Base-by-base conservation (phyloP, 2,329 filamentous ascomycete genomes). In the Aspergillus phoenicis region DNA sequence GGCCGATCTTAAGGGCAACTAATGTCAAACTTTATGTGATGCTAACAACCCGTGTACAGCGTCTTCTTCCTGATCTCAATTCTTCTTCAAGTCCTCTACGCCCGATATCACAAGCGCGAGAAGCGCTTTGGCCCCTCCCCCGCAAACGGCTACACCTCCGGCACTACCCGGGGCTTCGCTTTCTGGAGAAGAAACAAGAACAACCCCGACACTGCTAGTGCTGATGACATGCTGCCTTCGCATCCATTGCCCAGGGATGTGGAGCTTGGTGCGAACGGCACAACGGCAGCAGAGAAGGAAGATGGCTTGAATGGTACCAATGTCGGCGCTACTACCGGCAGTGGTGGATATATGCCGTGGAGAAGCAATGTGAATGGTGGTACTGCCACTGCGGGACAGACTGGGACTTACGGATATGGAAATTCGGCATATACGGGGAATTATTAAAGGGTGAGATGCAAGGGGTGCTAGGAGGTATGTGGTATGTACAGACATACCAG, bases 51-150 rank as follows among this genome's bases (percentile, higher is more conserved):
- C 13, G 49, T 10, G n/a, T 28, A 15, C 52, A 91, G 87, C 52
- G 75, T 91, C 79, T 87, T 94, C 77, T 95, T 94, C 83, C 72
- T 91, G 69, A 71, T 91, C 71, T 91, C 90, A 53, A 86, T 90
- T 56, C 73, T 88, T 60, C 81, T 90, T 64, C 90, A 94, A 71
- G 65, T 91, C 54, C 81, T 84, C 53, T 84, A 94, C 49, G 85
- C 85, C 68, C 87, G 88, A 62, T 83, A 91, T 75, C 89, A 90
- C 81, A 87, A 87, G 78, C 88, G 87, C 70, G 88, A 91, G 78
- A 91, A 90, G 81, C 85, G 86, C 57, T 90, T 85, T 73, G 89
- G 89, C 13, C 89, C 87, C 38, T 81, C 82, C 52, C 87, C 88
- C 22, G 75, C 79, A 64, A 90, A 89, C 79, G 82, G 86, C 76